Conservation (phyloP, 2,329 filamentous ascomycete genomes). For the Diaporthe sp. region DNA sequence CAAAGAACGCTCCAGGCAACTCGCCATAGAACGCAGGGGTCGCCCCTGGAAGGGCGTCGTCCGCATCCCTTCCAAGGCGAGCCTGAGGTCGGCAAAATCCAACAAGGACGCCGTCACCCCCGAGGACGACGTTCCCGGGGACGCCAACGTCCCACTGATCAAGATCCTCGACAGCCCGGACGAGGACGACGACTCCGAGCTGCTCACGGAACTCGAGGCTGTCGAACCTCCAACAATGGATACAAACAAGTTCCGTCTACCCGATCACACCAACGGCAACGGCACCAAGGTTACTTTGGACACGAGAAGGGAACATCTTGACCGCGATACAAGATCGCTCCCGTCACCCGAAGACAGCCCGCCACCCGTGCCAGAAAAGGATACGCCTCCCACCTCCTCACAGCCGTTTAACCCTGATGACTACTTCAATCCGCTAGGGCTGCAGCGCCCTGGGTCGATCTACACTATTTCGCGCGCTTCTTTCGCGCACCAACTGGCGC, state of each 20-base stretch:
- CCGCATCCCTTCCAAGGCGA: constrained; percentile 59
- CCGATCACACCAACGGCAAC: constrained; percentile 78
- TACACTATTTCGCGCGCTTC: constrained; percentile 94
- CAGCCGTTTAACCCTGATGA: constrained; percentile 62
- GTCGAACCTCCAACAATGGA: constrained; percentile 73
- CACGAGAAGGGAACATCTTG: constrained; percentile 70
- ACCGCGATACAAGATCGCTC: constrained; percentile 61
- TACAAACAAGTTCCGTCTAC: constrained; percentile 80
- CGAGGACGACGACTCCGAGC: constrained; percentile 50
- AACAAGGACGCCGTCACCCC: constrained; percentile 38
- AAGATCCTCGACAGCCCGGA: constrained; percentile 49
- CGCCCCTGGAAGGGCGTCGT: constrained; percentile 80
- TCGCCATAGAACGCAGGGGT: constrained; percentile 74
- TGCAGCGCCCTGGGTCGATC: constrained; percentile 84
- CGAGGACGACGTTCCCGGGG: constrained; percentile 40
- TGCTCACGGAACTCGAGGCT: constrained; percentile 67
- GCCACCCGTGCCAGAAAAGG: constrained; percentile 61
- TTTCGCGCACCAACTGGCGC: constrained; percentile 92
- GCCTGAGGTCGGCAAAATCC: constrained; percentile 45
- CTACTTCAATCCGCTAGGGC: constrained; percentile 77
- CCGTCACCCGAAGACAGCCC: constrained; percentile 55
- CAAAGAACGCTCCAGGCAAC: constrained; percentile 65
- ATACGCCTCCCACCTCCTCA: constrained; percentile 60
- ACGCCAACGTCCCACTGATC: constrained; percentile 44
- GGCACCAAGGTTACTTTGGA: constrained; percentile 74